Percentiles rank a stretch among this genome's conserved stretches.
Evolutionary conservation across 148 eudicot genomes (phyloP).

Genomic region (Dysphania ambrosioides): DNA sequence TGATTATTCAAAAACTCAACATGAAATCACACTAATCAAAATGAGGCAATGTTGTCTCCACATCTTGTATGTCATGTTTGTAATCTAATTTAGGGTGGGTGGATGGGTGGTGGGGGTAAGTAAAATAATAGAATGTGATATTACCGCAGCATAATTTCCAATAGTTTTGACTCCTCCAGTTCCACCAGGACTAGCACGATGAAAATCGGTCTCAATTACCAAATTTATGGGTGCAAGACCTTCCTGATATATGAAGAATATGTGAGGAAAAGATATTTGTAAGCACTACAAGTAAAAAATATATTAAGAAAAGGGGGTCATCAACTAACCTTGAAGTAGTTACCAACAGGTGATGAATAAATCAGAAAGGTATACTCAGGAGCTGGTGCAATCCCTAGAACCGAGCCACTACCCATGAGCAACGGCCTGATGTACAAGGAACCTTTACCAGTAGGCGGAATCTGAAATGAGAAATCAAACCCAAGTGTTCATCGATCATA

Average conservation of each 20-base stretch:
- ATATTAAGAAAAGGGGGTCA: neutral
- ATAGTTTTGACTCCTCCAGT: constrained; percentile 89
- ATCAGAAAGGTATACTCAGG: constrained; percentile 93
- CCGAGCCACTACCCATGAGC: constrained; percentile 96
- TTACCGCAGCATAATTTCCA: constrained; percentile 95
- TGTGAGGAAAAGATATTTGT: constrained; percentile 2
- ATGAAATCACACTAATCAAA: neutral
- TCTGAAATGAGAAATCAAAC: constrained; percentile 40
- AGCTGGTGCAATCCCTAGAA: constrained; percentile 91
- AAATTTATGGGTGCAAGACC: constrained; percentile 87
- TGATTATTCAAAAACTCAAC: neutral
- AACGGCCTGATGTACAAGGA: constrained; percentile 78
- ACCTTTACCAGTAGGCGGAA: constrained; percentile 92
- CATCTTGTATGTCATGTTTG: neutral
- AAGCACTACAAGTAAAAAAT: neutral
- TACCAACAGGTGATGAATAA: constrained; percentile 90
- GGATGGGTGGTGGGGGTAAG: neutral
- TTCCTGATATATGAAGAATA: constrained; percentile 48
- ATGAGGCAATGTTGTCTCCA: neutral
- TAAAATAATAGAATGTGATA: constrained; percentile 16
- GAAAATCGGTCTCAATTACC: constrained; percentile 84
- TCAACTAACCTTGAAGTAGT: constrained; percentile 79
- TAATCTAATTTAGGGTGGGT: neutral
- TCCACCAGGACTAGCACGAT: constrained; percentile 97
- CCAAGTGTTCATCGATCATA: neutral